Evolutionary conservation across 2,329 filamentous ascomycete species (phyloP), one percentile per base, ranked within the genome.

Genomic region (Fusarium burgessii): DNA sequence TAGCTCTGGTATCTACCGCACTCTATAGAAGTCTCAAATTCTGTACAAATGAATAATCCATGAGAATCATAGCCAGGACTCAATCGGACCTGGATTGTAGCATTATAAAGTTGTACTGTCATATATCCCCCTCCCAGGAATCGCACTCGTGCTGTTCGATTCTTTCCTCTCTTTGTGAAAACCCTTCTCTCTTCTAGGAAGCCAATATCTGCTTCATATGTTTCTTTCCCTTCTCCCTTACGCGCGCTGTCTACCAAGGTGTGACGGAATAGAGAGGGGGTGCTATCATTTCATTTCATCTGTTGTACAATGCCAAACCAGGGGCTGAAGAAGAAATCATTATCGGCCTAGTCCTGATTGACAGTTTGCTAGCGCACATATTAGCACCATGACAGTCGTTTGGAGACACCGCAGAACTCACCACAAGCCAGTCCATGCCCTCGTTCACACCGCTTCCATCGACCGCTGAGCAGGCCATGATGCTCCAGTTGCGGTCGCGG

Each of bases 351-450:
- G 35, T 81, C 79, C 65, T 80, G 78, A 38, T 74, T 77, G 33
- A 81, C 79, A 45, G 80, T 81, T 81, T 81, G 79, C 80, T 81
- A 46, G 4, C 23, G 23, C 17, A 27, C 17, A 18, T 40, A 36
- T 74, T 56, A 74, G 66, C 35, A 33, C 62, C 35, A 20, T 38
- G 6, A 15, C 15, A 38, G n/a, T 20, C n/a, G 18, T 5, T 18
- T 7, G 9, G 33, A 12, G 9, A 12, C 11, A 17, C 8, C 9
- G 13, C 17, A 23, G 15, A n/a, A 85, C 87, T 82, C 83, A 95
- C 93, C 86, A 97, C 94, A 79, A 99, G 86, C 96, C 96, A 99
- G 82, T 99, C 96, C 96, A 99, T 99, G 66, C 96, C 96, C 83
- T 99, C 96, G 70, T 92, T 93, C 46, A 99, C 93, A 80, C 96